Evolutionary conservation across 306 rosid genomes (phyloP).

Genomic region (Gillenia trifoliata): DNA sequence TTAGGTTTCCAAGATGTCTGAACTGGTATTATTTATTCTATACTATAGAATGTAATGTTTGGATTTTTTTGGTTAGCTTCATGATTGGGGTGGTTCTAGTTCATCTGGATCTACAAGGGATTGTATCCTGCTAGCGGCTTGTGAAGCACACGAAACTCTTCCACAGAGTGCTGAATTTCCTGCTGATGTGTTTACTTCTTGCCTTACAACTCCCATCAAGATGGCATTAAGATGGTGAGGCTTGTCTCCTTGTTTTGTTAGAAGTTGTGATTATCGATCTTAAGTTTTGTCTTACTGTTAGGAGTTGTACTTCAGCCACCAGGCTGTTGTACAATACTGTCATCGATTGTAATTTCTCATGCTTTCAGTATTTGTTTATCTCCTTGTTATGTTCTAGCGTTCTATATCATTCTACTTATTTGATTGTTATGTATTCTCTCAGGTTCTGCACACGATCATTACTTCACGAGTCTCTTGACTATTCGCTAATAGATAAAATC

Average conservation of each 20-base stretch:
- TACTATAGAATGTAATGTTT: constrained; percentile 2
- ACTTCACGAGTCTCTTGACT: constrained; percentile 70
- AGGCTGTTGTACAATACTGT: background rate
- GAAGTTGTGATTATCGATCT: constrained; percentile 5
- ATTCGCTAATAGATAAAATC: constrained; percentile 81
- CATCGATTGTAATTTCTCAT: background rate
- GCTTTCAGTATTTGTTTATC: background rate
- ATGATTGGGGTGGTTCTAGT: constrained; percentile 66
- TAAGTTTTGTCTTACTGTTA: constrained; percentile 3
- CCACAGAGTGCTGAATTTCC: constrained; percentile 99
- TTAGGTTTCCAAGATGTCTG: background rate
- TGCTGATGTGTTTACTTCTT: constrained; percentile 94
- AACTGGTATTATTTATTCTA: background rate
- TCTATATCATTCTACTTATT: background rate
- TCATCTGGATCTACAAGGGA: constrained; percentile 75
- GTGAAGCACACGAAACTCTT: constrained; percentile 95
- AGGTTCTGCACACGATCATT: constrained; percentile 93
- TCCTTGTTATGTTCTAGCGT: background rate
- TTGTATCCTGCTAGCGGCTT: constrained; percentile 95
- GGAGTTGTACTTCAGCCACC: background rate
- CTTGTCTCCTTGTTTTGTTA: constrained; percentile 22
- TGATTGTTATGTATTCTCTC: constrained; percentile 21
- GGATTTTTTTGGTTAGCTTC: constrained; percentile 55
- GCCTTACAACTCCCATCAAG: constrained; percentile 98
- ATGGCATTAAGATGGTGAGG: constrained; percentile 96